Percentiles rank a stretch among this genome's conserved stretches.
These are phyloP conservation scores for Luvunga scandens DNA, from an alignment of 345 rosid species.

Conservation along the genomic window DNA sequence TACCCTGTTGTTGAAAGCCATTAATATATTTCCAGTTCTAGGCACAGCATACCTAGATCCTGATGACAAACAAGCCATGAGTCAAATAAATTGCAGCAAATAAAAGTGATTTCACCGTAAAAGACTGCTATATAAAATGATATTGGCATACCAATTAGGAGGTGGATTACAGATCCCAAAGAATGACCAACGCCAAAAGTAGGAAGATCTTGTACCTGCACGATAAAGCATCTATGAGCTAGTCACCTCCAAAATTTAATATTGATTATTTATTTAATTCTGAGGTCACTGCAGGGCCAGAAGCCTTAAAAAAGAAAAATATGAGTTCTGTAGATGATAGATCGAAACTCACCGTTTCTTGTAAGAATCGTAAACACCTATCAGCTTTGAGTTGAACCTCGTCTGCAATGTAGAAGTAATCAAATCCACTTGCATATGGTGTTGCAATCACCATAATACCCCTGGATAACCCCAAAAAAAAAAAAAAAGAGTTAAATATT, in stretches of 20 bases:
- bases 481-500: constrained; percentile 1
- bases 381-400: constrained; percentile 95
- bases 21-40: constrained; percentile 78
- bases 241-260: neutral
- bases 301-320: neutral
- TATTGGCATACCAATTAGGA: constrained; percentile 68
- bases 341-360: constrained; percentile 61
- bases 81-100: constrained; percentile 25
- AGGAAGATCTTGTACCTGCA: constrained; percentile 88
- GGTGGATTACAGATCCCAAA: constrained; percentile 92
- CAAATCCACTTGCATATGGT: constrained; percentile 96
- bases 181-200: constrained; percentile 94
- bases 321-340: neutral
- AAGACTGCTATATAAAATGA: constrained; percentile 4
- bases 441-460: constrained; percentile 93
- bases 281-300: neutral
- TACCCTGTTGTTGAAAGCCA: constrained; percentile 99
- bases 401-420: constrained; percentile 90
- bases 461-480: constrained; percentile 38
- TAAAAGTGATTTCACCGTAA: constrained; percentile 4
- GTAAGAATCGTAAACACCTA: constrained; percentile 71
- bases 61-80: constrained; percentile 31
- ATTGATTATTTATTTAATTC: neutral
- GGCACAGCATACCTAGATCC: constrained; percentile 96
- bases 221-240: constrained; percentile 8